A percentile compares a stretch with the other conserved stretches of the same genome.
Evolutionary conservation across 345 rosid species (phyloP).

Genomic region (Hibiscus trionum): DNA sequence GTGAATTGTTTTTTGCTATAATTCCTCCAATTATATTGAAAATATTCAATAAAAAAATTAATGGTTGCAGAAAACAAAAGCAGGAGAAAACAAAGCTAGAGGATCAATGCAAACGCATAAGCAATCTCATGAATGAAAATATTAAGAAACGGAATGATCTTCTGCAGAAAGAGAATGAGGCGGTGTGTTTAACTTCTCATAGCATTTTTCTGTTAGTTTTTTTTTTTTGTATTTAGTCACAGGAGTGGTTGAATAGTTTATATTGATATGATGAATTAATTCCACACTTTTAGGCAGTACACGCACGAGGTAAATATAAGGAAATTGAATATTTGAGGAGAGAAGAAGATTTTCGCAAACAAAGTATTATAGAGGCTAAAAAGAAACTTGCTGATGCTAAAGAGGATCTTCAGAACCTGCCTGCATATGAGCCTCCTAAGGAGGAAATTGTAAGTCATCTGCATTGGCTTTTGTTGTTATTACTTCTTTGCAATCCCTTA

Average conservation of each 20-base stretch:
- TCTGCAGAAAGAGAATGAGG: constrained; percentile 46
- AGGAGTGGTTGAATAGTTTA: not conserved
- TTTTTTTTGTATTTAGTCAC: not conserved
- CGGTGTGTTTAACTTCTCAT: constrained; percentile 25
- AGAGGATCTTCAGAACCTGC: constrained; percentile 52
- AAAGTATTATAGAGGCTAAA: constrained; percentile 60
- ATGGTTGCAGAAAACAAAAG: constrained; percentile 47
- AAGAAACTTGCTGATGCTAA: constrained; percentile 68
- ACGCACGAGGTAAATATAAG: constrained; percentile 52
- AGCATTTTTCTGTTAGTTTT: constrained; percentile 1
- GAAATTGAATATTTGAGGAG: constrained; percentile 68
- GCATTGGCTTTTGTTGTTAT: constrained; percentile 8
- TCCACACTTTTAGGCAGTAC: constrained; percentile 41
- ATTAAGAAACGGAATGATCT: constrained; percentile 35
- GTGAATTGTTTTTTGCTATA: not conserved
- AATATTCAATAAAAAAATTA: not conserved
- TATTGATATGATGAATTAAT: constrained; percentile 4
- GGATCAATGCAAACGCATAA: constrained; percentile 40
- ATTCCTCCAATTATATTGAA: not conserved
- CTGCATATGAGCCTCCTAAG: constrained; percentile 52
- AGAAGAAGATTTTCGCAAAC: constrained; percentile 66
- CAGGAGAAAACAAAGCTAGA: constrained; percentile 48
- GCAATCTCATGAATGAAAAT: constrained; percentile 44
- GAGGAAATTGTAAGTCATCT: constrained; percentile 45
- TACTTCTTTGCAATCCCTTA: not conserved